Evolutionary conservation across 2,329 filamentous ascomycete genomes (phyloP).

Genomic region (Pyrenophora graminea): DNA sequence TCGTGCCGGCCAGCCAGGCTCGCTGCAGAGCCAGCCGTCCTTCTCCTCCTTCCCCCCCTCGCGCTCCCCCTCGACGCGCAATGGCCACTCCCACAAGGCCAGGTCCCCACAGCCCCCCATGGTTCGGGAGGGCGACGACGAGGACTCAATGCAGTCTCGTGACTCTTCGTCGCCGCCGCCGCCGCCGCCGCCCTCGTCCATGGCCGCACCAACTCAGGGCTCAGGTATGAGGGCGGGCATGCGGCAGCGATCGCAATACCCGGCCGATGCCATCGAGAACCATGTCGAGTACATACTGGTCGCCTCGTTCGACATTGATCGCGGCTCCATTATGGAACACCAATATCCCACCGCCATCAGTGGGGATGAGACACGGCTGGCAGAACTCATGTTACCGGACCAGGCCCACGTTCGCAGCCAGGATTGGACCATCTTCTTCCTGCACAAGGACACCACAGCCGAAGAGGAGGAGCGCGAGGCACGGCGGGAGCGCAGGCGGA

Average conservation of each 20-base stretch:
- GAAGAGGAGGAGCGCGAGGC: constrained; percentile 72
- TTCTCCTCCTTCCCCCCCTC: constrained; percentile 50
- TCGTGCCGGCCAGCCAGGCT: constrained; percentile 18
- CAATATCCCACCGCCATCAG: constrained; percentile 95
- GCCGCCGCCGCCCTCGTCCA: not conserved
- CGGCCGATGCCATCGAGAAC: constrained; percentile 63
- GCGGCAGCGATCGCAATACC: constrained; percentile 55
- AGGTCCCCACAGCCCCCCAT: constrained; percentile 45
- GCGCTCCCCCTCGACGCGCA: constrained; percentile 46
- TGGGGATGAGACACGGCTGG: constrained; percentile 96
- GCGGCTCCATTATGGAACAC: constrained; percentile 96
- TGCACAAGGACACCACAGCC: constrained; percentile 90
- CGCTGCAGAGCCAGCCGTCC: constrained; percentile 48
- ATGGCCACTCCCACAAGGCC: constrained; percentile 38
- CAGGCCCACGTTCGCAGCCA: constrained; percentile 93
- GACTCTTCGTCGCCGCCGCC: constrained; percentile 30
- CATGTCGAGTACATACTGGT: constrained; percentile 99
- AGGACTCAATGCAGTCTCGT: constrained; percentile 33
- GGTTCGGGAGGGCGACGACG: constrained; percentile 39
- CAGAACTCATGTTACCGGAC: constrained; percentile 97
- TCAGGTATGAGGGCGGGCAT: not conserved
- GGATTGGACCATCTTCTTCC: constrained; percentile 99
- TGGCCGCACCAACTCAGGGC: not conserved
- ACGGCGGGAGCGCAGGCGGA: constrained; percentile 60
- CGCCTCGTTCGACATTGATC: constrained; percentile 95